Conservation (phyloP, 306 rosid genomes). For the Fragaria ananassa region DNA sequence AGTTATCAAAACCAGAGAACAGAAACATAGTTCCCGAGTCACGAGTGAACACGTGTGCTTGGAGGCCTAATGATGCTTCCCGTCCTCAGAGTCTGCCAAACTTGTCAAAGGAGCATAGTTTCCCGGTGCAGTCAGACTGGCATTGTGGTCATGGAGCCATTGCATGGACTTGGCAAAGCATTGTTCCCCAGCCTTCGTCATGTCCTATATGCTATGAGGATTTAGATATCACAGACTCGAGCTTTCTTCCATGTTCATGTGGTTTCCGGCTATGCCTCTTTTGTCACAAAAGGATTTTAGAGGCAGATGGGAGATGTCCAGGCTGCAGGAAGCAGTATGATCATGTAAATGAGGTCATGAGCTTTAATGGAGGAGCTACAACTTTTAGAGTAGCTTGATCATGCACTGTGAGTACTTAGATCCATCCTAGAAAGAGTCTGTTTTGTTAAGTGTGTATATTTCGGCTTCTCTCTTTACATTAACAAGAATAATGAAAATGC, state of each 20-base stretch:
- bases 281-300: slow-evolving; percentile 58
- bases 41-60: slow-evolving; percentile 28
- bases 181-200: slow-evolving; percentile 35
- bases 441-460: slow-evolving; percentile 26
- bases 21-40: slow-evolving; percentile 23
- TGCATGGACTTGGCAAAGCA: slow-evolving; percentile 45
- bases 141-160: slow-evolving; percentile 31
- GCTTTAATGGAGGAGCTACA: slow-evolving; percentile 30
- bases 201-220: slow-evolving; percentile 69
- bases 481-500: neutral
- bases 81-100: slow-evolving; percentile 54
- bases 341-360: slow-evolving; percentile 31
- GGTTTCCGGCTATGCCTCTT: slow-evolving; percentile 61
- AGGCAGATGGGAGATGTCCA: slow-evolving; percentile 54
- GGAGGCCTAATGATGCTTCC: slow-evolving; percentile 52
- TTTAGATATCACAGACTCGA: slow-evolving; percentile 50
- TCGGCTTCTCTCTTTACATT: neutral
- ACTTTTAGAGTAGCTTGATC: slow-evolving; percentile 38
- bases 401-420: slow-evolving; percentile 33
- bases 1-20: slow-evolving; percentile 21
- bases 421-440: slow-evolving; percentile 23
- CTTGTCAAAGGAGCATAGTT: slow-evolving; percentile 39
- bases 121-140: slow-evolving; percentile 34
- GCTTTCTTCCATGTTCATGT: slow-evolving; percentile 57
- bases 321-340: slow-evolving; percentile 57